Percentiles rank a stretch among this genome's conserved stretches.
Conservation (phyloP, 1,284 basidiomycete genomes). For the Irpex rosettiformis region DNA sequence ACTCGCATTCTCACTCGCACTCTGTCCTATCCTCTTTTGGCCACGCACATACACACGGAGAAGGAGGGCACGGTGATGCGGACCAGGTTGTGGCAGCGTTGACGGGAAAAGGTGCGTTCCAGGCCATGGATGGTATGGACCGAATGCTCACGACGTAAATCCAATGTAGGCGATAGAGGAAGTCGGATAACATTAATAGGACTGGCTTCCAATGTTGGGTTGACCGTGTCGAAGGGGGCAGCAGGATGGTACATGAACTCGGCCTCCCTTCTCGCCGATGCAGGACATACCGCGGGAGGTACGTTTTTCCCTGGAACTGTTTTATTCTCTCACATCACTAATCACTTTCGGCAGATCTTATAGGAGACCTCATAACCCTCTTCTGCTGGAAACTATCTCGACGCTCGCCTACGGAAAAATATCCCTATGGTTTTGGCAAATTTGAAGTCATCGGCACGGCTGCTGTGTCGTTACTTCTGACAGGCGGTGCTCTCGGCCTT, state of each 20-base stretch:
- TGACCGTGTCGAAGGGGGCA: slow-evolving; percentile 82
- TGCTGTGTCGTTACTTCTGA: slow-evolving; percentile 78
- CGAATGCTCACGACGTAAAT: not conserved
- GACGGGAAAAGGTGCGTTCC: slow-evolving; percentile 56
- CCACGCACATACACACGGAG: slow-evolving; percentile 65
- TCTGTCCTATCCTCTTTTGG: slow-evolving; percentile 43
- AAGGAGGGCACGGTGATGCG: slow-evolving; percentile 57
- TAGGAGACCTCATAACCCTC: slow-evolving; percentile 92
- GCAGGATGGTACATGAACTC: slow-evolving; percentile 90
- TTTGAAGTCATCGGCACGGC: slow-evolving; percentile 93
- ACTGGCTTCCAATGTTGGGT: slow-evolving; percentile 78
- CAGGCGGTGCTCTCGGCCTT: slow-evolving; percentile 88
- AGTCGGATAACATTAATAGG: slow-evolving; percentile 85
- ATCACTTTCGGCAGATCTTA: slow-evolving; percentile 51
- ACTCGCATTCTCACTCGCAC: slow-evolving; percentile 55
- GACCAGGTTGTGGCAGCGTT: slow-evolving; percentile 72
- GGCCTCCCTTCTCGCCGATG: slow-evolving; percentile 90
- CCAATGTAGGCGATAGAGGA: slow-evolving; percentile 68
- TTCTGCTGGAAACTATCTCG: slow-evolving; percentile 90
- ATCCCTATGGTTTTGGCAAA: slow-evolving; percentile 90
- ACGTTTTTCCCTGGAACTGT: slow-evolving; percentile 29
- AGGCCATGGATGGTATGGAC: not conserved
- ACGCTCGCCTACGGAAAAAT: slow-evolving; percentile 66
- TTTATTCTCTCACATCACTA: not conserved
- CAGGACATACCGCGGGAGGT: slow-evolving; percentile 92